phyloP scores from a whole-genome alignment of 1,284 basidiomycete species.

The Moniliella sp. region DNA sequence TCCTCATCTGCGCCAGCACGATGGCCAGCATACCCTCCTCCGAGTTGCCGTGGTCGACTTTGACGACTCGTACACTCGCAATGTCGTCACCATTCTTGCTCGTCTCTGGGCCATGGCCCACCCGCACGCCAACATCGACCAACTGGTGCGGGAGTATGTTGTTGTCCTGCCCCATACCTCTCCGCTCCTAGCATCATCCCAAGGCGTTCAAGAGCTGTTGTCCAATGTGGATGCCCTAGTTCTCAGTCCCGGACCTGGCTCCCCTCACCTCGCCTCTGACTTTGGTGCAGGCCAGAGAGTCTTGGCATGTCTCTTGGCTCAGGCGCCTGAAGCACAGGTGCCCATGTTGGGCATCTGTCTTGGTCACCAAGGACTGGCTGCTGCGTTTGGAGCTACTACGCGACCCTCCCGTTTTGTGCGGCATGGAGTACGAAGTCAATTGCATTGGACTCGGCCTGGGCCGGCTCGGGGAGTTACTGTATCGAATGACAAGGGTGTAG shows the following conservation, averaged over 20 bases:
- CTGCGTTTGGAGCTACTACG: conserved; percentile 48
- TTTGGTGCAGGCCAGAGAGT: conserved; percentile 11
- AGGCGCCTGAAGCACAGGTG: conserved; percentile 33
- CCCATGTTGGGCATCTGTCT: conserved; percentile 75
- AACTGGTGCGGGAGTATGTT: conserved; percentile 3
- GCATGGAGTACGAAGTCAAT: conserved; percentile 14
- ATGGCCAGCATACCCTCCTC: too few relatives aligned
- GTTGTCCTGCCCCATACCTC: conserved; percentile 25
- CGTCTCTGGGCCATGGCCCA: background rate
- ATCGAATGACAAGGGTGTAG: too few relatives aligned
- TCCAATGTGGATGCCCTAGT: conserved; percentile 26
- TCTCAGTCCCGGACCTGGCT: conserved; percentile 26
- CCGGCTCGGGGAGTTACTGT: too few relatives aligned
- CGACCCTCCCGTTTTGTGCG: conserved; percentile 9
- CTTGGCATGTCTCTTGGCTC: background rate
- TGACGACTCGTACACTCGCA: conserved; percentile 31
- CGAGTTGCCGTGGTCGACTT: conserved; percentile 32
- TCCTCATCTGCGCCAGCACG: too few relatives aligned
- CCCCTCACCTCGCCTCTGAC: conserved; percentile 12
- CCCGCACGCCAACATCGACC: background rate
- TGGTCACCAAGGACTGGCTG: conserved; percentile 68
- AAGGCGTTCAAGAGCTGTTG: conserved; percentile 9
- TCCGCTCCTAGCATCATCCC: conserved; percentile 7
- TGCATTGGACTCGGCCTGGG: conserved; percentile 4
- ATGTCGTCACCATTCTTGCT: conserved; percentile 16